Percentiles rank a stretch among this genome's conserved stretches.
These are phyloP conservation scores for Pholiota molesta DNA, from an alignment of 768 basidiomycete species.

Conservation along the genomic window DNA sequence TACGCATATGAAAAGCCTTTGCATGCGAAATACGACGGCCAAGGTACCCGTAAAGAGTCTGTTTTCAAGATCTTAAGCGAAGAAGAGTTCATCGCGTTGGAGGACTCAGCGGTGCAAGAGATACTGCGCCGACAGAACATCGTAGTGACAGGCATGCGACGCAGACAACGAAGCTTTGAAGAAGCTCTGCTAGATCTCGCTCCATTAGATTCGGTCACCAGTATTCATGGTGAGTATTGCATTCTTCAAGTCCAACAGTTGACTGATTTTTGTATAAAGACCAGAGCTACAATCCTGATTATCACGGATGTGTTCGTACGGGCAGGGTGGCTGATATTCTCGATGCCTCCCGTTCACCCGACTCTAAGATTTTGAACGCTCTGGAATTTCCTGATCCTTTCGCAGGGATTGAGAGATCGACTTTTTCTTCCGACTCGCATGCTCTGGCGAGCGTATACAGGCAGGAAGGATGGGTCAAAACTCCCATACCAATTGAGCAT, in stretches of 20 bases:
- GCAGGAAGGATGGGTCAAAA: background rate
- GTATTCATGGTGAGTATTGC: background rate
- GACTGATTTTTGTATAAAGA: background rate
- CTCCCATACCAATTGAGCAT: constrained; percentile 1
- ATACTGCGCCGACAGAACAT: background rate
- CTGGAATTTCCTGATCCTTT: constrained; percentile 5
- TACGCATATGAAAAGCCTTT: background rate
- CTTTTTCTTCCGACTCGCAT: constrained; percentile 2
- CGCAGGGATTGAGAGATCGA: background rate
- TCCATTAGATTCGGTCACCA: background rate
- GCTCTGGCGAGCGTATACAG: constrained; percentile 4
- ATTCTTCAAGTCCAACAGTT: background rate
- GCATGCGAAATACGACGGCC: background rate
- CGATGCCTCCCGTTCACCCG: background rate
- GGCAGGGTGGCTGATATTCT: background rate
- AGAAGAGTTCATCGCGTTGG: background rate
- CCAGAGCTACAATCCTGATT: background rate
- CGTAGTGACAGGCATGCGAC: background rate
- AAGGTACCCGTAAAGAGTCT: background rate
- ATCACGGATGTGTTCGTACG: background rate
- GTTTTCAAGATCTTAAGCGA: background rate
- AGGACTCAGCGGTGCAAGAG: background rate
- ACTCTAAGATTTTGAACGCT: constrained; percentile 9
- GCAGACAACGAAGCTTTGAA: background rate
- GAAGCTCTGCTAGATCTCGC: background rate